Percentiles rank a stretch among this genome's conserved stretches.
These are phyloP conservation scores for Eremothecium cymbalariae DNA, from an alignment of 1,139 yeast genomes.

Conservation along the genomic window DNA sequence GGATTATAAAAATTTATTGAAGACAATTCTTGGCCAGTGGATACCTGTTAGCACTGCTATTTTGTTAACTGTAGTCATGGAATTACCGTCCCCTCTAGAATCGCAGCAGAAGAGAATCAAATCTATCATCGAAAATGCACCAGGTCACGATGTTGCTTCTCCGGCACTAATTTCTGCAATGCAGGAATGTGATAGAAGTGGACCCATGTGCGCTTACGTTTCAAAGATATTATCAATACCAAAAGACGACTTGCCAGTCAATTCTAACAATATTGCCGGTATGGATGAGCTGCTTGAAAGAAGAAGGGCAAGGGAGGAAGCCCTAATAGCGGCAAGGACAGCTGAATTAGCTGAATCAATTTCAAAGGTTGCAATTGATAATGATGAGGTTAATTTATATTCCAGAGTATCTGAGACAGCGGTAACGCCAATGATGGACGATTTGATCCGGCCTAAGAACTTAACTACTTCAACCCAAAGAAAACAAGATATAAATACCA, in stretches of 20 bases:
- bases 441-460: slow-evolving; percentile 6
- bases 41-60: slow-evolving; percentile 85
- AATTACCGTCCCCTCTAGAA: slow-evolving; percentile 69
- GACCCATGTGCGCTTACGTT: slow-evolving; percentile 71
- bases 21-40: slow-evolving; percentile 86
- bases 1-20: slow-evolving; percentile 57
- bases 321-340: slow-evolving; percentile 48
- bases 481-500: slow-evolving; percentile 1
- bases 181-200: slow-evolving; percentile 52
- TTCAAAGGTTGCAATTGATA: slow-evolving; percentile 20
- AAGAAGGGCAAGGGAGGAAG: slow-evolving; percentile 54
- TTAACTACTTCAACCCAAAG: background rate
- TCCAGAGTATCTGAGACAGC: slow-evolving; percentile 25
- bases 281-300: slow-evolving; percentile 57
- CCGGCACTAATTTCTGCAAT: slow-evolving; percentile 46
- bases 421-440: slow-evolving; percentile 25
- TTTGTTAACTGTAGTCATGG: slow-evolving; percentile 73
- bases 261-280: slow-evolving; percentile 10
- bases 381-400: slow-evolving; percentile 21
- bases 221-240: slow-evolving; percentile 87
- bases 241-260: slow-evolving; percentile 60
- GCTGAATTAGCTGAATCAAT: slow-evolving; percentile 51
- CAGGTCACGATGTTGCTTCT: slow-evolving; percentile 46
- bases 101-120: slow-evolving; percentile 72
- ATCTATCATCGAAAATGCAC: slow-evolving; percentile 52